These are phyloP conservation scores for Lactarius quietus DNA, from an alignment of 768 basidiomycete species.

Conservation along the genomic window DNA sequence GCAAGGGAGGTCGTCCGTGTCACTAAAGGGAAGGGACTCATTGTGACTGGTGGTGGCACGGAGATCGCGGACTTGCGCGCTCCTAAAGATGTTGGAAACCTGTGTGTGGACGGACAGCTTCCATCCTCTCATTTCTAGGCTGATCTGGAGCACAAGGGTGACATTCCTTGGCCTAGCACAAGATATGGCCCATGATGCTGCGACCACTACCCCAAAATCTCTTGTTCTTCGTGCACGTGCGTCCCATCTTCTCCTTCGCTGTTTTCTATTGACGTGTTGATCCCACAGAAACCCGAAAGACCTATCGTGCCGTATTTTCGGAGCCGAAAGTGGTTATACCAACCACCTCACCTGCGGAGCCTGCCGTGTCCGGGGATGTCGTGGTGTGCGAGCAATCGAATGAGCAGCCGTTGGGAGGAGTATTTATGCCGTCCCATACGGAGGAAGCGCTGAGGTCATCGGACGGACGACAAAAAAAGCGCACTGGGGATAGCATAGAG, in stretches of 20 bases:
- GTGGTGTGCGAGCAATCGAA: not conserved
- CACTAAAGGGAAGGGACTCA: slow-evolving; percentile 72
- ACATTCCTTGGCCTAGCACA: slow-evolving; percentile 64
- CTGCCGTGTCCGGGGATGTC: not conserved
- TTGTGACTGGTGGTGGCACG: slow-evolving; percentile 68
- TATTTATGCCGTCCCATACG: not conserved
- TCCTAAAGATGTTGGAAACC: slow-evolving; percentile 69
- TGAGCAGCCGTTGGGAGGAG: not conserved
- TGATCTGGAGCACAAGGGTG: slow-evolving; percentile 42
- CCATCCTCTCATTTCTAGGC: not conserved
- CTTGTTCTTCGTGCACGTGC: slow-evolving; percentile 69
- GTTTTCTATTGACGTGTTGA: not conserved
- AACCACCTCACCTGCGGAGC: not conserved
- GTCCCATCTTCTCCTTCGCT: slow-evolving; percentile 31
- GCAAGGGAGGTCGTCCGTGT: slow-evolving; percentile 75
- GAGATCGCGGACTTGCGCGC: slow-evolving; percentile 60
- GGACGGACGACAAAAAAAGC: slow-evolving; percentile 14
- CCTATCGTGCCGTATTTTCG: slow-evolving; percentile 75
- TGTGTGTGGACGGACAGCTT: slow-evolving; percentile 45
- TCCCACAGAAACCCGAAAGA: slow-evolving; percentile 68
- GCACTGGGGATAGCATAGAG: not conserved
- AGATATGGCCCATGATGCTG: slow-evolving; percentile 61
- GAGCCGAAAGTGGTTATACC: slow-evolving; percentile 68
- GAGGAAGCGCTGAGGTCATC: not conserved
- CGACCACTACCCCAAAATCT: slow-evolving; percentile 59